phyloP scores from a whole-genome alignment of 2,329 filamentous ascomycete species.

The Massarina eburnea region DNA sequence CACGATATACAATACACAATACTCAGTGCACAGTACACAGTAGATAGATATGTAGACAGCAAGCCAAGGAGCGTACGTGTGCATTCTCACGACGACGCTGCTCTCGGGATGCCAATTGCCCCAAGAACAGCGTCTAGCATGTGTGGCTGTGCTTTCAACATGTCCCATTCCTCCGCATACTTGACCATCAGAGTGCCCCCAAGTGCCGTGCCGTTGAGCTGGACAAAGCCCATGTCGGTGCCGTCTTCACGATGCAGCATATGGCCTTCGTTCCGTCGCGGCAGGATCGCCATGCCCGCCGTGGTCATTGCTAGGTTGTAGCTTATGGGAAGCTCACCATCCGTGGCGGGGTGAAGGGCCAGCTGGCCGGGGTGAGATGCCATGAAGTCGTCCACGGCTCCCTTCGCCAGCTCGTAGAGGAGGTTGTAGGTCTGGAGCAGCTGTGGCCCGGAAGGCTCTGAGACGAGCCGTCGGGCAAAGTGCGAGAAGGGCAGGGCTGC shows the following conservation, averaged over 20 bases:
- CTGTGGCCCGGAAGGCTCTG: slow-evolving; percentile 41
- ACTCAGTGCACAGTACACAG: too few species aligned
- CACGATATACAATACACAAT: not conserved
- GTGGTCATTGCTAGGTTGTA: slow-evolving; percentile 62
- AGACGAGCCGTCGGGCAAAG: slow-evolving; percentile 48
- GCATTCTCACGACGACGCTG: too few species aligned
- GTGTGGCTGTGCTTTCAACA: slow-evolving; percentile 45
- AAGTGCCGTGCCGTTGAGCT: slow-evolving; percentile 59
- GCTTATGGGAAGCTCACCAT: slow-evolving; percentile 52
- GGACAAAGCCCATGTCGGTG: slow-evolving; percentile 46
- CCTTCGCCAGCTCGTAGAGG: slow-evolving; percentile 37
- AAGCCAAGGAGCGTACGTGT: too few species aligned
- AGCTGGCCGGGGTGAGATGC: slow-evolving; percentile 37
- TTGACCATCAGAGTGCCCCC: slow-evolving; percentile 63
- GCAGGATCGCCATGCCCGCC: slow-evolving; percentile 56
- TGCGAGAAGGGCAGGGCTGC: slow-evolving; percentile 52
- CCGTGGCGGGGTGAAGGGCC: slow-evolving; percentile 23
- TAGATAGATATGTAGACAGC: too few species aligned
- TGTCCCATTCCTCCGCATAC: slow-evolving; percentile 55
- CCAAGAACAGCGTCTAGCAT: slow-evolving; percentile 49
- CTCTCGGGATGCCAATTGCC: slow-evolving; percentile 37
- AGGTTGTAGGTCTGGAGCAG: slow-evolving; percentile 38
- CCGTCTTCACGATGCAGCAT: slow-evolving; percentile 43
- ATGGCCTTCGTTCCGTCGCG: slow-evolving; percentile 50
- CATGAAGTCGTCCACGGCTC: slow-evolving; percentile 44